Evolutionary conservation across 352 stramenopile species (phyloP).

Genomic region (Labyrinthula sp.): DNA sequence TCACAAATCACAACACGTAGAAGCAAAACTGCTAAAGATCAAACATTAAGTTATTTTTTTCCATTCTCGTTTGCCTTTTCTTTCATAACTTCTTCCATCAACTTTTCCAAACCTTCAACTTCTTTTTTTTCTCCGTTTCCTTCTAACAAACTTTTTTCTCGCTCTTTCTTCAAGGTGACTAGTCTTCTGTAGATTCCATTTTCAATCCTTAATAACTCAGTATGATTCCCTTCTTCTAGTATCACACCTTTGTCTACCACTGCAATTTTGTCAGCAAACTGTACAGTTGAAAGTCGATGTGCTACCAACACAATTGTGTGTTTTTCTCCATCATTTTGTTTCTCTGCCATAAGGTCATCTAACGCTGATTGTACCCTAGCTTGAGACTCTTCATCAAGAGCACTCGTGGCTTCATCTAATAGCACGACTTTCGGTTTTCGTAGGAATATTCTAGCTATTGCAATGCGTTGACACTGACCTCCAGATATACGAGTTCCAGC

Average conservation of each 20-base stretch:
- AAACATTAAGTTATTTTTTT: too few relatives aligned
- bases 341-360: conserved; percentile 47
- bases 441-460: conserved; percentile 79
- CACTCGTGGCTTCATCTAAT: conserved; percentile 80
- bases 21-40: too few relatives aligned
- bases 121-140: too few relatives aligned
- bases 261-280: conserved; percentile 69
- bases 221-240: conserved; percentile 55
- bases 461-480: conserved; percentile 86
- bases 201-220: conserved; percentile 44
- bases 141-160: too few relatives aligned
- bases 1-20: too few relatives aligned
- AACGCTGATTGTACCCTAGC: conserved; percentile 80
- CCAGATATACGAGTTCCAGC: conserved; percentile 83
- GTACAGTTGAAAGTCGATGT: conserved; percentile 79
- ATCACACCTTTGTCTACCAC: conserved; percentile 60
- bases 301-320: conserved; percentile 90
- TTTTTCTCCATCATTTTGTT: conserved; percentile 38
- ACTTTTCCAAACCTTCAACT: too few relatives aligned
- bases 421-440: conserved; percentile 82
- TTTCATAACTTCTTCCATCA: too few relatives aligned
- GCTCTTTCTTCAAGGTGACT: conserved; percentile 32
- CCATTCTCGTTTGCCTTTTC: too few relatives aligned
- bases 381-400: conserved; percentile 83
- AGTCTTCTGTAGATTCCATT: conserved; percentile 25